Conservation (phyloP, 2,329 filamentous ascomycete genomes). For the Beauveria brongniartii region DNA sequence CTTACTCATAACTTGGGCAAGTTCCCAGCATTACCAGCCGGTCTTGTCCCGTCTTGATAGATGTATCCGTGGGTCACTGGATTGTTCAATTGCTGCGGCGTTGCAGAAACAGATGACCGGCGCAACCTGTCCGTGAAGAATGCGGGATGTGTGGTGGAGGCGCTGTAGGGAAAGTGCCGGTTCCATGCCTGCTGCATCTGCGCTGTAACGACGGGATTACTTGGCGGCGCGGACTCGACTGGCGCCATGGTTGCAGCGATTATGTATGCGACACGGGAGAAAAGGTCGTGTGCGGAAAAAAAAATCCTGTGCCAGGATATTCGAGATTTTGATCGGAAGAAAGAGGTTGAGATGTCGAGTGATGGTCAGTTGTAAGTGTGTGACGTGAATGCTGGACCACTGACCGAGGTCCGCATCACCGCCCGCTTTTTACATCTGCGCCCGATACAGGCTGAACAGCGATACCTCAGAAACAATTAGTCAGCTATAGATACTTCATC, state of each 20-base stretch:
- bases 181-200: conserved; percentile 16
- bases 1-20: conserved; percentile 29
- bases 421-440: conserved; percentile 1
- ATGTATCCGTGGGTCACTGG: conserved; percentile 54
- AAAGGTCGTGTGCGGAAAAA: background rate
- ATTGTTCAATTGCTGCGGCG: conserved; percentile 21
- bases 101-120: conserved; percentile 38
- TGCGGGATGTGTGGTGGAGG: conserved; percentile 60
- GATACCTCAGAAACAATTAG: too few species aligned
- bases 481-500: background rate
- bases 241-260: background rate
- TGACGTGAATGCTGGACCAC: background rate
- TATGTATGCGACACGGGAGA: background rate
- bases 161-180: conserved; percentile 35
- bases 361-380: background rate
- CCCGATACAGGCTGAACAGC: background rate
- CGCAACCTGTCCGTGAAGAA: conserved; percentile 63
- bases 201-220: background rate
- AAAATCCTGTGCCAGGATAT: too few species aligned
- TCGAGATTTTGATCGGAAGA: background rate
- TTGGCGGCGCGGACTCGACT: background rate
- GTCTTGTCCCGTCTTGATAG: conserved; percentile 39
- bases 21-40: conserved; percentile 17
- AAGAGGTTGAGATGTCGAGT: background rate
- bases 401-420: conserved; percentile 2